Evolutionary conservation across 108 stramenopile species (phyloP).

Genomic region (Cyclotella choctawhatcheeana): DNA sequence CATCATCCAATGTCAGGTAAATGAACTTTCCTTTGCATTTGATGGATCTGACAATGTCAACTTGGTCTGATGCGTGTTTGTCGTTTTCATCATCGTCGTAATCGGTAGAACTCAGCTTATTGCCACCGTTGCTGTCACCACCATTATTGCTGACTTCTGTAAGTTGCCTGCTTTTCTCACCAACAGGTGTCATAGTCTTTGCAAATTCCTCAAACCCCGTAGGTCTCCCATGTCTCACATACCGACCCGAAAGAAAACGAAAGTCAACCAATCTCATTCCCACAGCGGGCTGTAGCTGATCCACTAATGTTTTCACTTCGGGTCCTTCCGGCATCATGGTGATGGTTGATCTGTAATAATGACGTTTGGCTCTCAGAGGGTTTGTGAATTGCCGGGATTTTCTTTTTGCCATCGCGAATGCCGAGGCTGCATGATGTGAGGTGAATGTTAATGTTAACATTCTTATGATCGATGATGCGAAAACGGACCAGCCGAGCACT

Average conservation of each 20-base stretch:
- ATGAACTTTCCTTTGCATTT: constrained; percentile 90
- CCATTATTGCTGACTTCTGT: background rate
- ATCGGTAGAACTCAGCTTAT: background rate
- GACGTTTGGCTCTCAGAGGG: background rate
- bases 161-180: background rate
- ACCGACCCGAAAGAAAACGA: constrained; percentile 78
- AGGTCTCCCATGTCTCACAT: constrained; percentile 72
- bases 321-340: constrained; percentile 93
- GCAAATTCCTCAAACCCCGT: constrained; percentile 73
- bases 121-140: constrained; percentile 1
- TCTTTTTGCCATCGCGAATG: background rate
- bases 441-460: background rate
- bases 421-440: background rate
- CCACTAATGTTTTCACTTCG: constrained; percentile 80
- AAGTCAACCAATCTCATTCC: constrained; percentile 68
- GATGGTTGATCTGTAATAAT: constrained; percentile 4
- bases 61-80: constrained; percentile 13
- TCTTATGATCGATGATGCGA: background rate
- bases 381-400: background rate
- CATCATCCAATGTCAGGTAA: constrained; percentile 72
- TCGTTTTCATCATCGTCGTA: constrained; percentile 15
- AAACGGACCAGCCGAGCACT: too few species aligned
- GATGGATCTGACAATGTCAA: constrained; percentile 70
- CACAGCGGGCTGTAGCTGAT: constrained; percentile 75
- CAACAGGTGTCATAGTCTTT: constrained; percentile 69